Conservation (phyloP, 148 eudicot species). For the Arctostaphylos glauca region DNA sequence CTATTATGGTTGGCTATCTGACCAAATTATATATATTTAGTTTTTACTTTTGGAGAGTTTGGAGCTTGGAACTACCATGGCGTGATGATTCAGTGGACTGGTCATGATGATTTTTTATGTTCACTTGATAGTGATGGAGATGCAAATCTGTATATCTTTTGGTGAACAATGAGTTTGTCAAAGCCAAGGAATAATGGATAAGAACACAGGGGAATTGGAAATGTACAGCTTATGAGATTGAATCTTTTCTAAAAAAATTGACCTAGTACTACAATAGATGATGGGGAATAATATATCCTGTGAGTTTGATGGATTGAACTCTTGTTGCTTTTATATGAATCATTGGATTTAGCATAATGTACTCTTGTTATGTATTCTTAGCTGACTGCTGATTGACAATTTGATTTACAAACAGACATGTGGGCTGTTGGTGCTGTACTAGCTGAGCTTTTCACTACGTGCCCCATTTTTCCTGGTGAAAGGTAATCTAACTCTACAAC, state of each 20-base stretch:
- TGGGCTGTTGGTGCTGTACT: constrained; percentile 98
- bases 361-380: background rate
- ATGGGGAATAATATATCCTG: background rate
- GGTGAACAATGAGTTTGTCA: background rate
- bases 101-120: background rate
- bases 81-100: background rate
- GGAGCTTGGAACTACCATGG: background rate
- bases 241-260: background rate
- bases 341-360: background rate
- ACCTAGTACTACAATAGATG: background rate
- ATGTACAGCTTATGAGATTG: background rate
- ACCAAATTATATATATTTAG: background rate
- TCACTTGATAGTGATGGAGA: background rate
- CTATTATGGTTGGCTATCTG: background rate
- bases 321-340: background rate
- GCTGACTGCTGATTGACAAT: constrained; percentile 12
- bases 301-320: constrained; percentile 8
- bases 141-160: background rate
- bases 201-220: background rate
- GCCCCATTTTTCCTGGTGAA: constrained; percentile 91
- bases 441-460: constrained; percentile 79
- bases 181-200: background rate
- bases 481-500: constrained; percentile 42
- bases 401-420: constrained; percentile 61
- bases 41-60: background rate